These are phyloP conservation scores for Cicer yamashitae DNA, from an alignment of 306 rosid species.

Conservation along the genomic window DNA sequence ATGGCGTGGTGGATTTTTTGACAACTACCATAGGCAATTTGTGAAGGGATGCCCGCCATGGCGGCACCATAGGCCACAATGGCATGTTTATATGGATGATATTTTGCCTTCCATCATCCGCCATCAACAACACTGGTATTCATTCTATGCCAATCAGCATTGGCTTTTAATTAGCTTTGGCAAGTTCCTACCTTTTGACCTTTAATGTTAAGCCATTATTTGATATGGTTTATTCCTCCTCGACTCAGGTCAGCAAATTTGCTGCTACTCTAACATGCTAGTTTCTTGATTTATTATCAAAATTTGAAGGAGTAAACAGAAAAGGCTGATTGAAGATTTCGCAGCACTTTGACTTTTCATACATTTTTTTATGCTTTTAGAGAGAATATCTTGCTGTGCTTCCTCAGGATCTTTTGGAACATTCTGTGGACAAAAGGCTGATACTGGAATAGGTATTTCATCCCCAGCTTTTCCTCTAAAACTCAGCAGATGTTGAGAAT, in stretches of 20 bases:
- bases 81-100: too few species aligned
- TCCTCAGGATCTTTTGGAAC: conserved; percentile 57
- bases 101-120: too few species aligned
- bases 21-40: too few species aligned
- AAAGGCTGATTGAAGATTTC: conserved; percentile 46
- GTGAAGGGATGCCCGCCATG: too few species aligned
- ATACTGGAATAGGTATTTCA: conserved; percentile 58
- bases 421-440: conserved; percentile 52
- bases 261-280: conserved; percentile 36
- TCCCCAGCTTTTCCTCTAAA: conserved; percentile 53
- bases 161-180: conserved; percentile 30
- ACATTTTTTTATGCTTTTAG: conserved; percentile 52
- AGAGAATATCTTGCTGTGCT: conserved; percentile 53
- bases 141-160: conserved; percentile 37
- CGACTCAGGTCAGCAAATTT: conserved; percentile 37
- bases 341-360: conserved; percentile 41
- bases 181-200: conserved; percentile 30
- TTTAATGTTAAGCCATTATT: conserved; percentile 19
- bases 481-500: conserved; percentile 51
- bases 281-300: conserved; percentile 37
- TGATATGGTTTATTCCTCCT: conserved; percentile 39
- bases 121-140: background rate
- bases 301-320: conserved; percentile 36
- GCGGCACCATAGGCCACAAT: too few species aligned
- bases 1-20: too few species aligned